Base-by-base conservation (phyloP, 148 eudicot genomes). In the Spergularia marina region DNA sequence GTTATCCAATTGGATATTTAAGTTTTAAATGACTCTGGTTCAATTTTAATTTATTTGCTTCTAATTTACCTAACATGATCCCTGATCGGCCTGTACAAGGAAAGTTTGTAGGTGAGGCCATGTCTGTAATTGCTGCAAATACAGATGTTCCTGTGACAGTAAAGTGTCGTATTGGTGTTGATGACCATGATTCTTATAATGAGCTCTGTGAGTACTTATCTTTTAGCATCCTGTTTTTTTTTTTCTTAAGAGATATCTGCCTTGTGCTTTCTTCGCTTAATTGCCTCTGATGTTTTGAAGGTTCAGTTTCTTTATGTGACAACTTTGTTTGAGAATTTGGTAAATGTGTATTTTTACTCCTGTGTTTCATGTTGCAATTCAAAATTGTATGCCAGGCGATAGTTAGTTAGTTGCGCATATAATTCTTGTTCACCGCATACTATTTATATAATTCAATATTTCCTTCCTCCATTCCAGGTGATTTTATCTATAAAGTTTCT, bases 71-170 rank as follows among this genome's bases (percentile, higher is more conserved):
- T 86, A 65, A 88, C 73, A 60, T 74, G 21, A 53, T 36, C 17
- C 51, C 15, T 70, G 51, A 75, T 44, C 83, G 74, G 72, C 77
- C 49, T 86, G 84, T 84, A 77, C 82, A 82, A 89, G 91, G 90
- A 80, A 92, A 95, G 97, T 95, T 95, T 79, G 97, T 92, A 80
- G 99, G 94, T n/a, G 85, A 92, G 88, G 96, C 99, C 30, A 95
- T 95, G 99, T 85, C 94, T 68, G 96, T 91, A 75, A 95, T 95
- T 77, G 91, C 99, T 77, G 94, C 96, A 71, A 92, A 95, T 72
- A 82, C 97, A 68, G 79, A 88, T 85, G 96, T 80, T 86, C 97
- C 97, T 40, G 99, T 95, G 61, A 95, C 91, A 65, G 97, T 95
- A 64, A 95, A 95, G 77, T 95, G 99, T 81, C 88, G 99, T 67